A percentile compares a stretch with the other conserved stretches of the same genome.
These are phyloP conservation scores for Parastagonospora avenae DNA, from an alignment of 2,329 filamentous ascomycete species.

Conservation along the genomic window DNA sequence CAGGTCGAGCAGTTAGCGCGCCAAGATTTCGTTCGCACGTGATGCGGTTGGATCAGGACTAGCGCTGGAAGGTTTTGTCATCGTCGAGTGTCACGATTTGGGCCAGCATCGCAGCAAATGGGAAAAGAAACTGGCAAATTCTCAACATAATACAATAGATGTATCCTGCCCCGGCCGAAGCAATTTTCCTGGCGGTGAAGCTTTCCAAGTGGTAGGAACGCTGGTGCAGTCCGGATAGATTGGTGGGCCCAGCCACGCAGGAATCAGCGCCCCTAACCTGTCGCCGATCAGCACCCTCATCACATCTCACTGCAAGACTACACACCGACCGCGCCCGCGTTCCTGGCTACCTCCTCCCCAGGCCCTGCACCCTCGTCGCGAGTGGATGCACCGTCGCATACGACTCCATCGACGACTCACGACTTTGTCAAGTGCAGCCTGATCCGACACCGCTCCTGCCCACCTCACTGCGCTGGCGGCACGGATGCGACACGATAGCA, in stretches of 20 bases:
- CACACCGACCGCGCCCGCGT: constrained; percentile 29
- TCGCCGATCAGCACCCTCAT: constrained; percentile 29
- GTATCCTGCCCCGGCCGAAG: not conserved
- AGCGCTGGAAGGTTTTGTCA: constrained; percentile 4
- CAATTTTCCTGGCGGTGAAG: not conserved
- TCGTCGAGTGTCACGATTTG: not conserved
- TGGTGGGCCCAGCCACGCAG: constrained; percentile 22
- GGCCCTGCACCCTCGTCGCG: constrained; percentile 28
- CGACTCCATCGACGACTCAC: constrained; percentile 22
- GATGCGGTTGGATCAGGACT: not conserved
- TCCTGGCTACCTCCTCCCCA: constrained; percentile 25
- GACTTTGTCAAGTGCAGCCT: constrained; percentile 33
- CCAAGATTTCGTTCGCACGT: not conserved
- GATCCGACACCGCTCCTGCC: constrained; percentile 17
- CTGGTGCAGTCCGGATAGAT: constrained; percentile 1
- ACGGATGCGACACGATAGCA: constrained; percentile 43
- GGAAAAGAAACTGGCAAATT: too few relatives aligned
- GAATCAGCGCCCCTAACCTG: constrained; percentile 19
- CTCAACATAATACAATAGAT: too few relatives aligned
- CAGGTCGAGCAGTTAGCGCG: constrained; percentile 2
- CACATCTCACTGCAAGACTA: constrained; percentile 32
- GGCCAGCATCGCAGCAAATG: not conserved
- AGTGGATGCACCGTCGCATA: constrained; percentile 36
- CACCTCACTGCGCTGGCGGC: constrained; percentile 31
- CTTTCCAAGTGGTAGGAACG: not conserved